Evolutionary conservation across 352 stramenopile species (phyloP).

Genomic region (Pythium volutum): DNA sequence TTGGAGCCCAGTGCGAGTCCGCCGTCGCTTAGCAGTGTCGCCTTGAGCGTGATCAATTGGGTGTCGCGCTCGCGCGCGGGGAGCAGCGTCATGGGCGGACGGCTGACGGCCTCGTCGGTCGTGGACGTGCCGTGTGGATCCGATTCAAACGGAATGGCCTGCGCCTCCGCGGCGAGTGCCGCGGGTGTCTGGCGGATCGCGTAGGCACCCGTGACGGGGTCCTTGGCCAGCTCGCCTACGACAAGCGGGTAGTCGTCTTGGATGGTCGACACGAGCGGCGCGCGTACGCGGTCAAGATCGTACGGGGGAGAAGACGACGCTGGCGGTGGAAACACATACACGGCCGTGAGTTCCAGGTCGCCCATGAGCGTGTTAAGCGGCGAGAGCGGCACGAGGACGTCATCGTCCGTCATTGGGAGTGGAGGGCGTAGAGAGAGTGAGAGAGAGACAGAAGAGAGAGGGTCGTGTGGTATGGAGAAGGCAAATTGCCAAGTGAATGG

Average conservation of each 20-base stretch:
- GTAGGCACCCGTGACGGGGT: slow-evolving; percentile 29
- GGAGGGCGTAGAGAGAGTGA: not conserved
- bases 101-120: slow-evolving; percentile 33
- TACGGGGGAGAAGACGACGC: slow-evolving; percentile 12
- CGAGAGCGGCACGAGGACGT: slow-evolving; percentile 29
- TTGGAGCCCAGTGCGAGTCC: slow-evolving; percentile 48
- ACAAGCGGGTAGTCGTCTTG: slow-evolving; percentile 46
- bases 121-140: slow-evolving; percentile 21
- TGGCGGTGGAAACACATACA: slow-evolving; percentile 56
- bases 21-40: slow-evolving; percentile 40
- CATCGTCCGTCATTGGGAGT: not conserved
- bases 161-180: slow-evolving; percentile 7
- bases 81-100: slow-evolving; percentile 37
- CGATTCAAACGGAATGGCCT: slow-evolving; percentile 35
- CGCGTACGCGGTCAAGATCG: slow-evolving; percentile 40
- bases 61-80: slow-evolving; percentile 13
- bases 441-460: not conserved
- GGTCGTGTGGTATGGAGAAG: too few relatives aligned
- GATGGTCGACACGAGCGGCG: slow-evolving; percentile 31
- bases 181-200: slow-evolving; percentile 30
- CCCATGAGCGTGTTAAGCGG: slow-evolving; percentile 52
- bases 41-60: slow-evolving; percentile 36
- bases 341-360: slow-evolving; percentile 37
- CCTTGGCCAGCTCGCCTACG: slow-evolving; percentile 33
- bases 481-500: too few relatives aligned